Evolutionary conservation across 2,329 filamentous ascomycete species (phyloP).

Genomic region (Talaromyces sp.): DNA sequence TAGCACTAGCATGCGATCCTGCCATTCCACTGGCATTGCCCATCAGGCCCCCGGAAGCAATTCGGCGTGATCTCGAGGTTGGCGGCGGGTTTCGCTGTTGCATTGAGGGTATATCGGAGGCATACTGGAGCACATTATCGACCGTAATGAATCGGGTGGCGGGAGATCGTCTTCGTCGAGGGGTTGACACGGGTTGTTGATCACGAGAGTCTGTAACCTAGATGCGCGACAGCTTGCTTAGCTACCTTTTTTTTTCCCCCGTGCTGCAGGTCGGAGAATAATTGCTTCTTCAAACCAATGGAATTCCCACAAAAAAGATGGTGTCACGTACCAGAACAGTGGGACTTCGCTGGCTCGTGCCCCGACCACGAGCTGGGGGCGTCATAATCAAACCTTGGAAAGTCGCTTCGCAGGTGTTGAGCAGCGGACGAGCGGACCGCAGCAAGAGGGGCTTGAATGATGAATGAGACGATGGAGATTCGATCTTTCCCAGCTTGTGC

Average conservation of each 20-base stretch:
- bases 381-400: slow-evolving; percentile 29
- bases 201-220: slow-evolving; percentile 51
- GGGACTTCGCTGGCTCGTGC: slow-evolving; percentile 45
- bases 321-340: slow-evolving; percentile 45
- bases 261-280: slow-evolving; percentile 5
- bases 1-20: slow-evolving; percentile 49
- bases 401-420: too few relatives aligned
- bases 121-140: slow-evolving; percentile 92
- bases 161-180: slow-evolving; percentile 34
- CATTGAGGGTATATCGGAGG: slow-evolving; percentile 91
- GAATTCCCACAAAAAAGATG: background rate
- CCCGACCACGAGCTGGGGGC: slow-evolving; percentile 32
- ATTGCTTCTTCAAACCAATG: slow-evolving; percentile 3
- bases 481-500: slow-evolving; percentile 1
- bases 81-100: slow-evolving; percentile 73
- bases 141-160: slow-evolving; percentile 79
- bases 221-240: slow-evolving; percentile 11
- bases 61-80: slow-evolving; percentile 35
- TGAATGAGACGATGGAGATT: background rate
- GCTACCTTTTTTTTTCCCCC: slow-evolving; percentile 2
- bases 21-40: slow-evolving; percentile 37
- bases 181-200: slow-evolving; percentile 33
- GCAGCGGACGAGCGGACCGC: too few relatives aligned
- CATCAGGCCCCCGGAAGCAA: slow-evolving; percentile 35
- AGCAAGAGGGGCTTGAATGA: background rate